Evolutionary conservation across 2,329 filamentous ascomycete species (phyloP).

Genomic region (Aspergillus japonicus): DNA sequence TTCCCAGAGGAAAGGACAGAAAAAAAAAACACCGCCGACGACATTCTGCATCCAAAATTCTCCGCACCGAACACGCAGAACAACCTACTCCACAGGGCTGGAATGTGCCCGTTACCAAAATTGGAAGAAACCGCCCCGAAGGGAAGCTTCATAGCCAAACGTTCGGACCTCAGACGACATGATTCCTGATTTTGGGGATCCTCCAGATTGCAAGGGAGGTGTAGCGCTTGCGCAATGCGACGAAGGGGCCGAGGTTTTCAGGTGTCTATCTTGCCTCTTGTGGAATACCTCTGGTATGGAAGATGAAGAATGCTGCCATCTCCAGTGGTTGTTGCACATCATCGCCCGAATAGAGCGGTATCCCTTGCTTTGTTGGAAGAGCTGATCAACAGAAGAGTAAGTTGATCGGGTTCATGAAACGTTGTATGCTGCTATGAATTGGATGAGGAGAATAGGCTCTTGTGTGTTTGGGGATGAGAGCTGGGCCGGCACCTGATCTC

Average conservation of each 20-base stretch:
- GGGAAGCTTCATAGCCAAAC: not conserved
- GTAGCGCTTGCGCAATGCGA: constrained; percentile 4
- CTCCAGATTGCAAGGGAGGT: constrained; percentile 5
- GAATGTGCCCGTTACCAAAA: constrained; percentile 1
- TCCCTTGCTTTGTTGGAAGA: constrained; percentile 1
- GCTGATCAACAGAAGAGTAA: not conserved
- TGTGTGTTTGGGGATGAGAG: not conserved
- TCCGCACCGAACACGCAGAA: not conserved
- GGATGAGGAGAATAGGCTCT: not conserved
- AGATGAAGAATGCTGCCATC: constrained; percentile 4
- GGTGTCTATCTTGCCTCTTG: constrained; percentile 4
- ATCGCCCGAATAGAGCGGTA: constrained; percentile 1
- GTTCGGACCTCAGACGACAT: not conserved
- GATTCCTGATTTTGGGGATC: not conserved
- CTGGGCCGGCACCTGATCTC: not conserved
- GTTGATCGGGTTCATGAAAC: not conserved
- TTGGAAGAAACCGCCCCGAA: not conserved
- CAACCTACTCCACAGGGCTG: constrained; percentile 3
- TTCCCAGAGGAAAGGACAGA: not conserved
- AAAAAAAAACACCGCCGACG: not conserved
- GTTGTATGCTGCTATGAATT: not conserved
- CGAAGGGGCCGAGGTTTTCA: not conserved
- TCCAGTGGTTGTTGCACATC: not conserved
- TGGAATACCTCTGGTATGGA: constrained; percentile 3
- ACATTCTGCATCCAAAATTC: constrained; percentile 6